Conservation (phyloP, 345 rosid genomes). For the Populus tremula region DNA sequence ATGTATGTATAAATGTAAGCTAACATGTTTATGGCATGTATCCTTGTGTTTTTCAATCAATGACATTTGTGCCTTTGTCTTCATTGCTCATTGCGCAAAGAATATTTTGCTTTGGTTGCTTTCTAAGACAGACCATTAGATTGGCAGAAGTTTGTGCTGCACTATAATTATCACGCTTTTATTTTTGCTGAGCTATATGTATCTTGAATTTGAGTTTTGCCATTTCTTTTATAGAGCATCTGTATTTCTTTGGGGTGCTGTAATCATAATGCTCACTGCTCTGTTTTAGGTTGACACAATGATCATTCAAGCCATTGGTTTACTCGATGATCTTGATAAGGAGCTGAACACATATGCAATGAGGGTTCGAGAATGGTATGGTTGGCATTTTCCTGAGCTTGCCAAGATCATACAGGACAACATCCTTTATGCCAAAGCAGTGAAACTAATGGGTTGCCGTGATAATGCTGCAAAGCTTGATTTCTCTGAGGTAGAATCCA, state of each 20-base stretch:
- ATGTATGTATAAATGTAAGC: background rate
- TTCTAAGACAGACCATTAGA: background rate
- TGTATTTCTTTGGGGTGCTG: background rate
- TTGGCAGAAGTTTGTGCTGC: background rate
- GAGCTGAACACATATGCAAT: slow-evolving; percentile 90
- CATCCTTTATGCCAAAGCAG: slow-evolving; percentile 75
- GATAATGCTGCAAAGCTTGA: slow-evolving; percentile 79
- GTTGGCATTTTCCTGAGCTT: slow-evolving; percentile 99
- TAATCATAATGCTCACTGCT: background rate
- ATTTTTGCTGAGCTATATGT: background rate
- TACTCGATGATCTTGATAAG: slow-evolving; percentile 94
- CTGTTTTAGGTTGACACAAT: slow-evolving; percentile 79
- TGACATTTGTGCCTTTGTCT: background rate
- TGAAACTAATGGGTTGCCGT: slow-evolving; percentile 81
- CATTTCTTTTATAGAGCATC: background rate
- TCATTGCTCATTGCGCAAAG: background rate
- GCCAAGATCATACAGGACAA: slow-evolving; percentile 81
- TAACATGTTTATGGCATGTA: background rate
- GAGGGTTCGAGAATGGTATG: slow-evolving; percentile 93
- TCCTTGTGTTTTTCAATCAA: background rate
- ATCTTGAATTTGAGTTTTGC: background rate
- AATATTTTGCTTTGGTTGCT: background rate
- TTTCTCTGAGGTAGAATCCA: slow-evolving; percentile 58
- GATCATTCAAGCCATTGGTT: slow-evolving; percentile 94
- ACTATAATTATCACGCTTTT: background rate